Base-by-base conservation (phyloP, 768 basidiomycete species). In the Boletus sensibilis region DNA sequence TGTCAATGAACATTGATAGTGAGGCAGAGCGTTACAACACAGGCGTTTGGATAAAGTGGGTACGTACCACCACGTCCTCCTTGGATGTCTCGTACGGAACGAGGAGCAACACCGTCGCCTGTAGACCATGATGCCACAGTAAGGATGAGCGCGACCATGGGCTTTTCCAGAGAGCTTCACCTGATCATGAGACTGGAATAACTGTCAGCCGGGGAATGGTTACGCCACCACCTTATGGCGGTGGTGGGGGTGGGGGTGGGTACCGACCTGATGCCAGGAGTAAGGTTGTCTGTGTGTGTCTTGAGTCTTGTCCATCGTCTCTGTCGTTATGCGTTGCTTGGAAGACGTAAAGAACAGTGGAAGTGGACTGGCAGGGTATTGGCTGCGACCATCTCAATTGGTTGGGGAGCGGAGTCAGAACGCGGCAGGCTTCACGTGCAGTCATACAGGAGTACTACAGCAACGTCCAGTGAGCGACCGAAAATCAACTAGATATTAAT, bases 191-290 rank as follows among this genome's bases (percentile, higher is more conserved):
- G 90, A 91, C 90, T 92, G 61, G 34, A 45, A 56, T 45, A 48
- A 16, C 33, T 10, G 58, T 65, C 58, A 69, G 64, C 57, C 53
- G 21, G 11, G 43, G 23, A 55, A 56, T 31, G 38, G 40, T 46
- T 53, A 44, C 57, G 65, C 66, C 62, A 57, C 58, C 67, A 47
- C 39, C 48, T 16, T 9, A 35, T 5, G 58, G 61, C 1, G 42
- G 43, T 44, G 29, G 38, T n/a, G n/a, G 27, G 18, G 20, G 25
- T 51, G 25, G 34, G 27, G 6, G 44, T 23, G 6, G 27, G 56
- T 49, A 70, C 81, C 59, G 65, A 90, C 90, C 83, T 92, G 90
- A 72, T 92, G 91, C 90, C 90, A 92, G 60, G 90, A 90, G 64
- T 92, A 92, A 20, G 79, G 73, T 46, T 74, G 75, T 61, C 70